Evolutionary conservation across 305 asterid genomes (phyloP).

Genomic region (Stenogyne calaminthoides): DNA sequence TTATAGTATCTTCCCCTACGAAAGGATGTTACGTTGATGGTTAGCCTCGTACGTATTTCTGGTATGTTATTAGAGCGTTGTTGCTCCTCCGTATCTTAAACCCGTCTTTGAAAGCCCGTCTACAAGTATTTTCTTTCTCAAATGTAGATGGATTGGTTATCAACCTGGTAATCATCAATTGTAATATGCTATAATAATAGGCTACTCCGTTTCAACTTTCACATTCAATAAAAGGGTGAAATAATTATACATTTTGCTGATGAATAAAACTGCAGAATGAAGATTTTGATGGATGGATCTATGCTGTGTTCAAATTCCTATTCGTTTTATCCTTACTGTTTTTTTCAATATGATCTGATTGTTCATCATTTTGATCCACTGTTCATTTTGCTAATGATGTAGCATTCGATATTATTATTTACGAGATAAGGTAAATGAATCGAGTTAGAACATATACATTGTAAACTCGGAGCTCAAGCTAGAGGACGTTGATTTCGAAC

Average conservation of each 20-base stretch:
- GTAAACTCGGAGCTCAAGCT: neutral
- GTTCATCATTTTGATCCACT: neutral
- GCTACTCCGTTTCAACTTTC: conserved; percentile 4
- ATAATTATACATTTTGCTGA: conserved; percentile 5
- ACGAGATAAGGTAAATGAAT: no score
- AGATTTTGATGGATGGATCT: neutral
- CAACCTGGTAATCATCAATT: neutral
- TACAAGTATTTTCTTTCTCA: neutral
- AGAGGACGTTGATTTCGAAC: neutral
- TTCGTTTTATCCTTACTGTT: neutral
- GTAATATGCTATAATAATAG: conserved; percentile 16
- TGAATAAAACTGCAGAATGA: neutral
- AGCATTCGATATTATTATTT: neutral
- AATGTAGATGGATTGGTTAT: neutral
- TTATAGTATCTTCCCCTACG: conserved; percentile 11
- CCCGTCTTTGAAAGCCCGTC: neutral
- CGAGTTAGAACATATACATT: neutral
- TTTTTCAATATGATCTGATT: neutral
- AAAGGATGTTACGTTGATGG: conserved; percentile 9
- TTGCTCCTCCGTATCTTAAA: neutral
- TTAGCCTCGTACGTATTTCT: neutral
- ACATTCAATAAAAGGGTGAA: conserved; percentile 3
- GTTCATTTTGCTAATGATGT: neutral
- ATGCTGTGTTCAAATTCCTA: neutral
- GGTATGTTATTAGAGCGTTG: neutral